Evolutionary conservation across 768 basidiomycete species (phyloP).

Genomic region (Crepidotus variabilis): DNA sequence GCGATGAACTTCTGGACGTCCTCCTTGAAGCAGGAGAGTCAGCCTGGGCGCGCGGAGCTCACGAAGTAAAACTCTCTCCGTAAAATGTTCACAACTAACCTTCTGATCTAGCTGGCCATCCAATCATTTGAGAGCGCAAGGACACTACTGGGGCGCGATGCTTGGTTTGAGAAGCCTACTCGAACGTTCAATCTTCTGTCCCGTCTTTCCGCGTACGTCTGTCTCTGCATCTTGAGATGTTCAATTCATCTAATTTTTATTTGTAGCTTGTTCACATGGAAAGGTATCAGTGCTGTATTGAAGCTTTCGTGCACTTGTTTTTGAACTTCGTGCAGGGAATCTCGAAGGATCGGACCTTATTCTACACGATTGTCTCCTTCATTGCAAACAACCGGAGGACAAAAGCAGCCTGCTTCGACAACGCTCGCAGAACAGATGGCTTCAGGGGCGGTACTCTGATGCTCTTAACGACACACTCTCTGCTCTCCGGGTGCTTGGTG

Average conservation of each 20-base stretch:
- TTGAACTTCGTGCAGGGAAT: slow-evolving; percentile 37
- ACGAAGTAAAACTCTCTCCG: slow-evolving; percentile 46
- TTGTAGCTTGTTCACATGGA: slow-evolving; percentile 59
- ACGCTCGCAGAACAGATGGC: slow-evolving; percentile 62
- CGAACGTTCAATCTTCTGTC: slow-evolving; percentile 52
- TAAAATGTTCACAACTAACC: neutral
- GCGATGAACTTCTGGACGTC: slow-evolving; percentile 57
- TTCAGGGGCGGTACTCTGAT: slow-evolving; percentile 50
- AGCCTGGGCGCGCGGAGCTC: slow-evolving; percentile 69
- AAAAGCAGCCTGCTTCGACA: slow-evolving; percentile 53
- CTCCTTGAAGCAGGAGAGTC: slow-evolving; percentile 69
- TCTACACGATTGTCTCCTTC: slow-evolving; percentile 50
- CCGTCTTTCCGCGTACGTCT: slow-evolving; percentile 58
- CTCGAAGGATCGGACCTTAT: slow-evolving; percentile 48
- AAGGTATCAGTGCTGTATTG: slow-evolving; percentile 35
- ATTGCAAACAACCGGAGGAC: slow-evolving; percentile 48
- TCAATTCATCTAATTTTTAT: neutral
- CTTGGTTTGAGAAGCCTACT: slow-evolving; percentile 46
- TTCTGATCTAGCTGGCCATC: slow-evolving; percentile 46
- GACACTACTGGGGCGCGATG: slow-evolving; percentile 46
- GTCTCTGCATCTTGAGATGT: neutral
- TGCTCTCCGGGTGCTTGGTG: slow-evolving; percentile 58
- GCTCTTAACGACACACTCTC: slow-evolving; percentile 56
- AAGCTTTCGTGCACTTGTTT: neutral
- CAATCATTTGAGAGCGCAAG: slow-evolving; percentile 60